Evolutionary conservation across 208 protist genomes (phyloP).

Genomic region (Kentomonas sorsogonicus): DNA sequence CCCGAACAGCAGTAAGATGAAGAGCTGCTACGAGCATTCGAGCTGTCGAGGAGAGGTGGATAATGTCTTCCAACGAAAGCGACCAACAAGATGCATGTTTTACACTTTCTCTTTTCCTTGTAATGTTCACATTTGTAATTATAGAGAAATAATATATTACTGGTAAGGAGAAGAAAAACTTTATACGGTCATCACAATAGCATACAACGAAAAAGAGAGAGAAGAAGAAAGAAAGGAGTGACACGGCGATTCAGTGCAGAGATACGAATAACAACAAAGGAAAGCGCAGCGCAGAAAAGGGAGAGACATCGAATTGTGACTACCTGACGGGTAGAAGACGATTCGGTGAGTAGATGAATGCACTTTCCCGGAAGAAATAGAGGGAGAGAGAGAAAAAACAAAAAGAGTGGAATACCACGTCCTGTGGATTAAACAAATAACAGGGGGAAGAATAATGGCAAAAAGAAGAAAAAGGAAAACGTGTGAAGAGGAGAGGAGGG

Average conservation of each 20-base stretch:
- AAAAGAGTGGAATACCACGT: neutral
- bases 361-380: too few species aligned
- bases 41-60: too few species aligned
- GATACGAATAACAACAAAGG: neutral
- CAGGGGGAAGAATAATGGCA: neutral
- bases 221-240: neutral
- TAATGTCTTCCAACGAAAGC: neutral
- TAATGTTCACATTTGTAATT: neutral
- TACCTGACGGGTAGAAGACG: neutral
- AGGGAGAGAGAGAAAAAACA: neutral
- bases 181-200: neutral
- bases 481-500: too few species aligned
- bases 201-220: slow-evolving; percentile 2
- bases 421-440: neutral
- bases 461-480: too few species aligned
- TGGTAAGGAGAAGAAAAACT: neutral
- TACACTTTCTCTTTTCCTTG: neutral
- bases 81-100: neutral
- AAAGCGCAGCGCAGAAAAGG: too few species aligned
- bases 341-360: neutral
- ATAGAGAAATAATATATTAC: slow-evolving; percentile 1
- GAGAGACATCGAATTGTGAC: neutral
- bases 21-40: too few species aligned
- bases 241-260: neutral
- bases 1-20: too few species aligned